A percentile compares a stretch with the other conserved stretches of the same genome.
Evolutionary conservation across 1,284 basidiomycete species (phyloP).

Genomic region (Polyporus tsugae): DNA sequence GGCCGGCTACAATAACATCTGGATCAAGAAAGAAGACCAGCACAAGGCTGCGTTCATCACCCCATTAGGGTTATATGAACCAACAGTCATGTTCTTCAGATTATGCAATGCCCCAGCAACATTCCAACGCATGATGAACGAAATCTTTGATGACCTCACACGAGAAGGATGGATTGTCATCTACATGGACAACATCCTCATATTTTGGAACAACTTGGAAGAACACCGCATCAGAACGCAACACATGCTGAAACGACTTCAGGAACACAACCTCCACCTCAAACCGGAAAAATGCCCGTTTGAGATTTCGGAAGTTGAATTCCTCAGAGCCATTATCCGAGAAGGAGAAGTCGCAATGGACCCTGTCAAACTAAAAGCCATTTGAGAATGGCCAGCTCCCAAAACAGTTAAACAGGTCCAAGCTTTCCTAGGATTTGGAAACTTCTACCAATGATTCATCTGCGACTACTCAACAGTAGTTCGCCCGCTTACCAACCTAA

Average conservation of each 20-base stretch:
- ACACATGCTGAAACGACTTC: not conserved
- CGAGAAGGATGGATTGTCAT: not conserved
- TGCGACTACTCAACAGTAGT: slow-evolving; percentile 37
- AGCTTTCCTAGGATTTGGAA: slow-evolving; percentile 51
- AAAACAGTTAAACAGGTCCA: slow-evolving; percentile 39
- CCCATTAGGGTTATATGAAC: slow-evolving; percentile 9
- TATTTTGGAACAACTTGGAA: not conserved
- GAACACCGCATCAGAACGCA: not conserved
- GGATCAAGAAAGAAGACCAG: slow-evolving; percentile 15
- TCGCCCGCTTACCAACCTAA: slow-evolving; percentile 37
- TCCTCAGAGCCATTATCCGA: slow-evolving; percentile 47
- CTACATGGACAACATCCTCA: slow-evolving; percentile 19
- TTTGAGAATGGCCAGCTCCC: slow-evolving; percentile 47
- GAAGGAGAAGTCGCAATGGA: slow-evolving; percentile 46
- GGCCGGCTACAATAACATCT: slow-evolving; percentile 18
- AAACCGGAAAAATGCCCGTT: slow-evolving; percentile 36
- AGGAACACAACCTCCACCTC: not conserved
- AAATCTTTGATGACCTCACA: slow-evolving; percentile 6
- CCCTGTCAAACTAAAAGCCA: slow-evolving; percentile 44
- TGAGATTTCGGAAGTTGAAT: slow-evolving; percentile 40
- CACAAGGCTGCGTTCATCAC: slow-evolving; percentile 18
- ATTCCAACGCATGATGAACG: slow-evolving; percentile 19
- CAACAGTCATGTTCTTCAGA: slow-evolving; percentile 19
- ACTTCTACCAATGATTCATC: slow-evolving; percentile 55
- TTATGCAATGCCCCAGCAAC: slow-evolving; percentile 7